Evolutionary conservation across 2,329 filamentous ascomycete species (phyloP), one percentile per base, ranked within the genome.

Genomic region (Pseudogymnoascus sp.): DNA sequence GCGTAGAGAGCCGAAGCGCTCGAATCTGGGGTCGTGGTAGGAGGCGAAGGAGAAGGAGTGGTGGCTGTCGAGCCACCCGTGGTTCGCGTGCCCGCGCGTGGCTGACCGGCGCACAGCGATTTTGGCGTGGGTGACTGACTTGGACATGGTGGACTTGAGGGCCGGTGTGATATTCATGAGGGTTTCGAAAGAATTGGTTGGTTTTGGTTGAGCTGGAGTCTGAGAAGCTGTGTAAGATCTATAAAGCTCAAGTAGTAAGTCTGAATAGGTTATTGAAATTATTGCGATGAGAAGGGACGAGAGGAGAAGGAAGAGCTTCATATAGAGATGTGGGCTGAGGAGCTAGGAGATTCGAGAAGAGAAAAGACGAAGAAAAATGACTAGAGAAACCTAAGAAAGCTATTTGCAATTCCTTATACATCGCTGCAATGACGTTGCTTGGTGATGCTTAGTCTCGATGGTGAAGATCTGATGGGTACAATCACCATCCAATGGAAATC

Each of bases 21-120:
- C 81, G 76, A 85, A 88, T 27, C 75, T 73, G 1, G 88, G 87
- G 71, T 81, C 68, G 61, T 70, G 69, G 76, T 87, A 87, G 39
- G 75, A 80, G 42, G 89, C 89, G 74, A 96, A 95, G 69, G 83
- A 87, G 79, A 96, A 95, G 65, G 87, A 90, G 78, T 95, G 90
- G 77, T 89, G 94, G 6, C 87, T 87, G 76, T 93, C 88, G 7
- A 96, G 83, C 91, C 91, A 96, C 74, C 88, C 90, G 73, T 95
- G 89, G 73, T 95, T 84, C 36, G 84, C 82, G 74, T 92, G 88
- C 33, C 91, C 91, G 60, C 92, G 83, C 48, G 82, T 79, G 63
- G 80, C 78, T 67, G 89, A 94, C 63, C 83, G 85, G 66, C 92
- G 89, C 60, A 87, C 87, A 37, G 82, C 83, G 76, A 95, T 88